Conservation (phyloP, 192 early-diverging fungal species). For the Mortierella hygrophila region DNA sequence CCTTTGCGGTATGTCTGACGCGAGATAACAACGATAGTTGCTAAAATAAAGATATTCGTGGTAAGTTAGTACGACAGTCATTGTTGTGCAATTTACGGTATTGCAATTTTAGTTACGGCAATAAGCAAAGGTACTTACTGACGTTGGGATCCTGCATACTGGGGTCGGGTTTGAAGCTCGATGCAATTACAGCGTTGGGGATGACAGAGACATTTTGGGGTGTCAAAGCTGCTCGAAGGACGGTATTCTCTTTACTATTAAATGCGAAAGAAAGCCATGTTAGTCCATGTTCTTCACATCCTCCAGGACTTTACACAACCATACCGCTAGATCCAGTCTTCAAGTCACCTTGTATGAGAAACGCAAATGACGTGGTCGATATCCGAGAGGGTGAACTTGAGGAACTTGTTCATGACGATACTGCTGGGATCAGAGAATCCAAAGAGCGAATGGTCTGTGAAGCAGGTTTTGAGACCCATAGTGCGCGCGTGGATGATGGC, state of each 20-base stretch:
- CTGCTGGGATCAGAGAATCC: slow-evolving; percentile 95
- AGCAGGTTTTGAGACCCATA: slow-evolving; percentile 93
- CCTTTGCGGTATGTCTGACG: slow-evolving; percentile 96
- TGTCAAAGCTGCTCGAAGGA: slow-evolving; percentile 90
- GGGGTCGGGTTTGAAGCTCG: slow-evolving; percentile 89
- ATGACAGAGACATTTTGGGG: slow-evolving; percentile 94
- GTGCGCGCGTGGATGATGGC: slow-evolving; percentile 95
- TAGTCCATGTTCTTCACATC: neutral
- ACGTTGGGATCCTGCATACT: slow-evolving; percentile 78
- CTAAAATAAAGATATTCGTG: slow-evolving; percentile 52
- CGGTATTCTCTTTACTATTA: slow-evolving; percentile 97
- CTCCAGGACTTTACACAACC: neutral
- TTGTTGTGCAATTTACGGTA: neutral
- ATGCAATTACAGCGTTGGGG: slow-evolving; percentile 97
- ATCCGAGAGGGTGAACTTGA: slow-evolving; percentile 98
- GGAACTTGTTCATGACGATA: slow-evolving; percentile 96
- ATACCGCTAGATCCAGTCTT: neutral
- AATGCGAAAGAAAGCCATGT: neutral
- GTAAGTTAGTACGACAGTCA: slow-evolving; percentile 5
- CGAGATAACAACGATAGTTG: slow-evolving; percentile 94
- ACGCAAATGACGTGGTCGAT: slow-evolving; percentile 98
- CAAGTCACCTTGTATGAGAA: slow-evolving; percentile 87
- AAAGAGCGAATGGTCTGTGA: slow-evolving; percentile 98
- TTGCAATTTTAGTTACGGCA: neutral
- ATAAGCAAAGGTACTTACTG: slow-evolving; percentile 62